Evolutionary conservation across 148 eudicot species (phyloP).

Genomic region (Rhododendron henanense): DNA sequence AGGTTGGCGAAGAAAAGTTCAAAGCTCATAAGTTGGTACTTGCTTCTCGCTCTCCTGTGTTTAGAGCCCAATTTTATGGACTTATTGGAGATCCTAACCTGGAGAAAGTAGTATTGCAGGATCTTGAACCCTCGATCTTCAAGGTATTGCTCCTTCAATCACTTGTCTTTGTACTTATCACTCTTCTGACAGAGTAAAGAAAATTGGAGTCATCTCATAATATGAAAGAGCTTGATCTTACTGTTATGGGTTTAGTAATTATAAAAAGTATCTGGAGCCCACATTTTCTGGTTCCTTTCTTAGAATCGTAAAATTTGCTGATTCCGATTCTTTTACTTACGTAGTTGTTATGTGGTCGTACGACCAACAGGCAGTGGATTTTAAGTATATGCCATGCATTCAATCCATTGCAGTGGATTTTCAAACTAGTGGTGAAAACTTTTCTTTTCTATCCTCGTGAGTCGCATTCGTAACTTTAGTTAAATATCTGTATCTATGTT

Average conservation of each 20-base stretch:
- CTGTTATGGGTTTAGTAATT: not conserved
- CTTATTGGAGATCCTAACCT: slow-evolving; percentile 61
- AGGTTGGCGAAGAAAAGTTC: slow-evolving; percentile 69
- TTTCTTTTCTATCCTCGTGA: not conserved
- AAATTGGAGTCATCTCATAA: not conserved
- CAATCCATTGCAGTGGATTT: not conserved
- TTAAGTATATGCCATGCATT: not conserved
- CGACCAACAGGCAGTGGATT: not conserved
- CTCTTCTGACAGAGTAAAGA: not conserved
- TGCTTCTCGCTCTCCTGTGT: slow-evolving; percentile 94
- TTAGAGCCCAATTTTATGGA: slow-evolving; percentile 90
- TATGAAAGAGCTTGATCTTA: not conserved
- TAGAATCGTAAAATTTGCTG: not conserved
- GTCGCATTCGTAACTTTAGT: not conserved
- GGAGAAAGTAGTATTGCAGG: slow-evolving; percentile 61
- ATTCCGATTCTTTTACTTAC: not conserved
- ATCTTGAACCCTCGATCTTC: slow-evolving; percentile 76
- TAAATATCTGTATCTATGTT: not conserved
- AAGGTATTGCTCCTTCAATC: slow-evolving; percentile 42
- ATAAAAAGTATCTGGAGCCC: not conserved
- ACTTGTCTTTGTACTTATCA: not conserved
- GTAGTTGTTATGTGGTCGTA: not conserved
- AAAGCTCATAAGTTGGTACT: slow-evolving; percentile 89
- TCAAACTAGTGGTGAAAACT: not conserved
- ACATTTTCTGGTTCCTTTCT: not conserved